Base-by-base conservation (phyloP, 257 asterid genomes). In the Plantago major region DNA sequence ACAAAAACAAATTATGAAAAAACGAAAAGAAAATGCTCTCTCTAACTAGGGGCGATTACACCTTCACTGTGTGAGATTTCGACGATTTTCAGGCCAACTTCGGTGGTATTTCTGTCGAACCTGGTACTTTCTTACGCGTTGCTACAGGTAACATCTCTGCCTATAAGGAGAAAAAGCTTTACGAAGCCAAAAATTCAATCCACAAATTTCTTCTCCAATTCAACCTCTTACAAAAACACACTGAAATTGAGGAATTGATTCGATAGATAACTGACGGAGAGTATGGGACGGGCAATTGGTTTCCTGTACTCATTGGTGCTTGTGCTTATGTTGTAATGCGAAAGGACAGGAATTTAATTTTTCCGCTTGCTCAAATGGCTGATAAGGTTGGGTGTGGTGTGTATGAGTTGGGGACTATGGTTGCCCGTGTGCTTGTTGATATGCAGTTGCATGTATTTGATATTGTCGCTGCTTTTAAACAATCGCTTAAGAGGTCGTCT, bases 231-330 rank as follows among this genome's bases (percentile, higher is more conserved):
- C 55, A 30, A 0, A 87, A 78, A 71, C 64, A 80, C 0, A 11
- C 45, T 6, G 81, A 90, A 49, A 81, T 87, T 42, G 80, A 67
- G 66, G 38, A 7, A 18, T 42, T 81, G 83, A 57, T 82, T 47
- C 73, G 73, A 70, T 61, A 74, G 49, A 69, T 86, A n/a, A 91
- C 92, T 0, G 76, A 82, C 10, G 87, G 79, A 0, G 95, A 88
- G 67, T 91, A 81, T 53, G 95, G 98, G 28, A 63, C 54, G 12
- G 95, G 98, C 11, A 66, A 64, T 14, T 88, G 97, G 97, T 91
- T 91, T 58, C 70, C 82, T 0, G 75, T 86, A 33, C 66, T 84
- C 0, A 40, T 82, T 11, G 95, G 95, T 10, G 95, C 97, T 6
- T 91, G 95, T 73, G 78, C 84, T 57, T 88, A 80, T 69, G 79